Percentiles rank a stretch among this genome's conserved stretches.
Evolutionary conservation across 805 yeast genomes (phyloP).

Genomic region (Saccharomycodes ludwigii): DNA sequence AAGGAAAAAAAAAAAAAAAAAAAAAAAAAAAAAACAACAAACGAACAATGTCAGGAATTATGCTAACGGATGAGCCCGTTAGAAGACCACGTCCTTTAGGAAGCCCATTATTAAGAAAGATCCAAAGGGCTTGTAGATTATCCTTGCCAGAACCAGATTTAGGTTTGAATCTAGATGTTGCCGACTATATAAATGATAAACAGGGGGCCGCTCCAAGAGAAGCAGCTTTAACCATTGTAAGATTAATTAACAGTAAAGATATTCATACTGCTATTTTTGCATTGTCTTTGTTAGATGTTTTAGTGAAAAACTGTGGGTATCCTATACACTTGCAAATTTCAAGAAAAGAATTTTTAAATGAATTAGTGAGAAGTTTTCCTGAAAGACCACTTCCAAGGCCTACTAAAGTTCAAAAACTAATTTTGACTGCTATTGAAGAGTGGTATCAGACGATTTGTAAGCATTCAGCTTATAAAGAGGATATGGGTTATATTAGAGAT

Average conservation of each 20-base stretch:
- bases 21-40: too few relatives aligned
- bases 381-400: constrained; percentile 86
- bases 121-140: constrained; percentile 76
- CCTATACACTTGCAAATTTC: constrained; percentile 93
- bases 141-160: constrained; percentile 76
- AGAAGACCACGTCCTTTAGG: constrained; percentile 19
- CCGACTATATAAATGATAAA: constrained; percentile 85
- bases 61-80: constrained; percentile 22
- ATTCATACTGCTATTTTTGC: constrained; percentile 81
- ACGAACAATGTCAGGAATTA: constrained; percentile 19
- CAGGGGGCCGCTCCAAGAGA: constrained; percentile 87
- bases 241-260: constrained; percentile 68
- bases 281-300: constrained; percentile 65
- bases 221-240: constrained; percentile 79
- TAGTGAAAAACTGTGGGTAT: constrained; percentile 96
- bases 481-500: constrained; percentile 81
- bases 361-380: constrained; percentile 84
- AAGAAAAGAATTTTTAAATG: constrained; percentile 87
- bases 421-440: constrained; percentile 86
- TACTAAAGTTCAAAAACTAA: constrained; percentile 69
- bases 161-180: constrained; percentile 79
- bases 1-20: too few relatives aligned
- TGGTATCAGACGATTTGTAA: constrained; percentile 94
- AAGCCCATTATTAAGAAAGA: constrained; percentile 29
- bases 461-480: constrained; percentile 82